phyloP scores from a whole-genome alignment of 805 yeast genomes.

The Middelhovenomyces tepae region DNA sequence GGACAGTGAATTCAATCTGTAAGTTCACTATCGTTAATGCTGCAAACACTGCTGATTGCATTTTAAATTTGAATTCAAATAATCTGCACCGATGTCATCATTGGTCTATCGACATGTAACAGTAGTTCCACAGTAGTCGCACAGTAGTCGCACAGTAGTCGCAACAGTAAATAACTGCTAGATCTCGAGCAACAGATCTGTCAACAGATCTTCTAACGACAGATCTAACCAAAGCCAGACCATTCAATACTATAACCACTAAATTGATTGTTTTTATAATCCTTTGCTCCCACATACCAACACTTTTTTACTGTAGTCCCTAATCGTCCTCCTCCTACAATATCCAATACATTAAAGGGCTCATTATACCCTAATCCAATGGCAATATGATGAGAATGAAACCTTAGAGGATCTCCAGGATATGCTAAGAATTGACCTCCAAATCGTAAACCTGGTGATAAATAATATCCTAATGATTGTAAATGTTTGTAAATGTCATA shows the following conservation, averaged over 20 bases:
- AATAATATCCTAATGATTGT: slow-evolving; percentile 38
- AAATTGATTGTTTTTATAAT: slow-evolving; percentile 19
- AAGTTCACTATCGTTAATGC: no score
- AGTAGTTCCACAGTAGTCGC: no score
- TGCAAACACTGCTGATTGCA: no score
- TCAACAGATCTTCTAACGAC: no score
- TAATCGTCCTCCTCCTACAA: slow-evolving; percentile 77
- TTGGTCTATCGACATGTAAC: no score
- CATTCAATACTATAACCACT: slow-evolving; percentile 72
- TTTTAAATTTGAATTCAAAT: no score
- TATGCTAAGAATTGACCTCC: slow-evolving; percentile 86
- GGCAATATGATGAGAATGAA: slow-evolving; percentile 79
- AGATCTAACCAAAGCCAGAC: slow-evolving; percentile 87
- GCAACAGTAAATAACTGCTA: no score
- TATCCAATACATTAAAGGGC: slow-evolving; percentile 45
- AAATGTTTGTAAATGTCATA: slow-evolving; percentile 35
- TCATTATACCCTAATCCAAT: slow-evolving; percentile 41
- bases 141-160: no score
- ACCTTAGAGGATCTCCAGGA: slow-evolving; percentile 90
- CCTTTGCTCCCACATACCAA: slow-evolving; percentile 44
- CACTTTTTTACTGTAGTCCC: slow-evolving; percentile 89
- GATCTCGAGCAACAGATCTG: no score
- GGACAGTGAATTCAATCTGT: no score
- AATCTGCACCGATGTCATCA: no score
- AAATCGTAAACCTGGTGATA: slow-evolving; percentile 82